Evolutionary conservation across 2,329 filamentous ascomycete genomes (phyloP), one percentile per base, ranked within the genome.

Genomic region (Balansia obtecta): DNA sequence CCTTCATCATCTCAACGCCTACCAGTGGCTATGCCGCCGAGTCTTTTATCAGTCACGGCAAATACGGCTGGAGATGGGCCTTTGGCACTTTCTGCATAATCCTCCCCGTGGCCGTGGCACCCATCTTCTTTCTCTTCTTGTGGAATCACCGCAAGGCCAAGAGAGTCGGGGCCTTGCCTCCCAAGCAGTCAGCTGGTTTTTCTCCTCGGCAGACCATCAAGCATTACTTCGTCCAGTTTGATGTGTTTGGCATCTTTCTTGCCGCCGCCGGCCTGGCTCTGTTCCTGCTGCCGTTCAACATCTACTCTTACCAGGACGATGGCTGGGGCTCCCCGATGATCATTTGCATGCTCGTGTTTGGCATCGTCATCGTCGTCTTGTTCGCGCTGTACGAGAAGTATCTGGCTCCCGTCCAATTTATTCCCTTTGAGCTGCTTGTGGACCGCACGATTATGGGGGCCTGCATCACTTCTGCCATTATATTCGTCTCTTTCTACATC

Each of bases 71-170:
- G 61, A 56, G 60, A 15, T 65, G 63, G 63, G 61, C 54, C 8
- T 80, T 77, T 55, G 79, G 78, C 18, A 71, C 72, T 49, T 82
- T 78, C 63, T 70, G 73, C 30, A 79, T 83, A 55, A 73, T 82
- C 49, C 58, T 77, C 10, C 77, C 79, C 3, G 65, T 73, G 27
- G 71, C 60, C 12, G 52, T 51, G 11, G n/a, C 56, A 12, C 62
- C 60, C 0, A 52, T 62, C 9, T 56, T 58, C 11, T 46, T 53
- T 11, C 48, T 62, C 5, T 54, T 63, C 4, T 46, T 57, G 15
- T 47, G 52, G 40, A 55, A 60, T 27, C 53, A 57, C 34, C 49
- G 43, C 27, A 58, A 61, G 39, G 58, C 56, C 3, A 57, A 58
- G 45, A 55, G 54, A n/a, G 41, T 48, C 13, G 57, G 55, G 0